Percentiles rank a stretch among this genome's conserved stretches.
Conservation (phyloP, 805 yeast genomes). For the Candida incommunis region DNA sequence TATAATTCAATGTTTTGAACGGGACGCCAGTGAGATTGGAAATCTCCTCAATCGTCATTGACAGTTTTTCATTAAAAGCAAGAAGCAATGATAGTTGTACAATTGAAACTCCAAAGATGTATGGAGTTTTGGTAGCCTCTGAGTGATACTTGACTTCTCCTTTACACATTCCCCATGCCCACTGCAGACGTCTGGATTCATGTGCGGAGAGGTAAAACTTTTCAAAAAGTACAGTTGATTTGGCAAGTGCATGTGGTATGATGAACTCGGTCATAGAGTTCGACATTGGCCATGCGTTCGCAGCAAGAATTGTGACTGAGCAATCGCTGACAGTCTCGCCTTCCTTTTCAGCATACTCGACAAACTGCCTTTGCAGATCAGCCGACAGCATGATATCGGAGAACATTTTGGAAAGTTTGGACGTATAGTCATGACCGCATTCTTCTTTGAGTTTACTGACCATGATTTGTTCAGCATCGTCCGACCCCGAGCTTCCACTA, state of each 20-base stretch:
- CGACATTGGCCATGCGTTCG: constrained; percentile 77
- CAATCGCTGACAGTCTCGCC: constrained; percentile 31
- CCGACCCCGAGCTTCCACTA: constrained; percentile 72
- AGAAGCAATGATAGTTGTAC: constrained; percentile 78
- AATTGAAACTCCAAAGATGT: constrained; percentile 58
- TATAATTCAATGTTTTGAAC: constrained; percentile 52
- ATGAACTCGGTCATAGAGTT: constrained; percentile 33
- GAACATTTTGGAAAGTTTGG: constrained; percentile 90
- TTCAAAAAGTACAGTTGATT: constrained; percentile 53
- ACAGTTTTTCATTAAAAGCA: constrained; percentile 62
- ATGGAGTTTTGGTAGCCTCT: constrained; percentile 49
- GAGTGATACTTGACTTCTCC: constrained; percentile 84
- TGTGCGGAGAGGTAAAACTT: constrained; percentile 61
- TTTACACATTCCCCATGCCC: constrained; percentile 93
- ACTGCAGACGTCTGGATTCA: constrained; percentile 74
- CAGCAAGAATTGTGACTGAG: constrained; percentile 68
- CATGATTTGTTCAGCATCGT: constrained; percentile 69
- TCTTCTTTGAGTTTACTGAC: constrained; percentile 79
- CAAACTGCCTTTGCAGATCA: constrained; percentile 50
- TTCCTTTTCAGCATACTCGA: constrained; percentile 28
- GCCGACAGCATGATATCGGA: constrained; percentile 79
- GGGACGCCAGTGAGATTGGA: constrained; percentile 56
- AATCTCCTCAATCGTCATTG: constrained; percentile 47
- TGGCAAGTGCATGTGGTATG: constrained; percentile 54
- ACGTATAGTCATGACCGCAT: constrained; percentile 84